Evolutionary conservation across 768 basidiomycete species (phyloP), one percentile per base, ranked within the genome.

Genomic region (Auriscalpium orientale): DNA sequence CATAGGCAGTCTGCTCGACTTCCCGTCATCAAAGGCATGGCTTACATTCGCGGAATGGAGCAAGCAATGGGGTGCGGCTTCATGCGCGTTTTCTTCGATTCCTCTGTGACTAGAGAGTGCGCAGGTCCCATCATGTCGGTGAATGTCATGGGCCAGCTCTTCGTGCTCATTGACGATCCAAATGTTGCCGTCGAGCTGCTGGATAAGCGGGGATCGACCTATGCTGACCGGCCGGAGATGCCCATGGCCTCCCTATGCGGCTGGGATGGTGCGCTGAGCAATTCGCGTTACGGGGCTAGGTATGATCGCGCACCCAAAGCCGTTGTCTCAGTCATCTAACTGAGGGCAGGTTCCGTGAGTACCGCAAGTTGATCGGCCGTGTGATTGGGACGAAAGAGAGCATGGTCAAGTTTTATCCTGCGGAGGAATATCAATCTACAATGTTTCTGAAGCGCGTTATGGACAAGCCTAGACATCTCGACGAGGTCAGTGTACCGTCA

Each of bases 381-480:
- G 68, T 71, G 35, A 72, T 78, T 36, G 77, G 77, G 3, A 71
- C 73, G n/a, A 68, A 69, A 2, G 67, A 69, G 1, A 64, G 71
- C 11, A 66, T 75, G 58, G 62, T 65, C 4, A 54, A 60, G 8
- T 77, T 67, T 60, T 64, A 68, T 33, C 55, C 64, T 4, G 59
- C 70, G 44, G 74, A 79, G 58, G 71, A 75, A 53, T 47, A 65
- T 1, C 76, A 78, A 44, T 72, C 78, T 1, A 69, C 66, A 5
- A 68, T 67, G 34, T 76, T 78, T 64, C 59, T 78, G 28, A 66
- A 68, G 33, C 76, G 76, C 1, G 66, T 77, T 5, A 66, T 74
- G 10, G 68, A 68, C 1, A 68, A 74, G 15, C 77, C 76, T 1
- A 58, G 60, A 1, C 66, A 70, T n/a, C 62, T 77, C 13, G 61